Conservation (phyloP, 83 land plant species). For the Thuja plicata region DNA sequence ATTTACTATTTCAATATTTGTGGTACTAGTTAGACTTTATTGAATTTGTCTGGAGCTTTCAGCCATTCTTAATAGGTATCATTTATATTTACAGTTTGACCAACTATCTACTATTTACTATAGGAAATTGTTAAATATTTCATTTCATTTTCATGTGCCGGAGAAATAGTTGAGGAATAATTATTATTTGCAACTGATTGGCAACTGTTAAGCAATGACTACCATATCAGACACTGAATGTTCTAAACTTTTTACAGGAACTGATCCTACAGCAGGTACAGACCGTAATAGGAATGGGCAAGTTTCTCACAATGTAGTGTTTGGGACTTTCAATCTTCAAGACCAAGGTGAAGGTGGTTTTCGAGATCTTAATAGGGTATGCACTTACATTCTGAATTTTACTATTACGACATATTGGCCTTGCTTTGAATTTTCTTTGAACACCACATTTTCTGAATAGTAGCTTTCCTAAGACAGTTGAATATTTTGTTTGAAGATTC, state of each 20-base stretch:
- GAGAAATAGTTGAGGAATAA: neutral
- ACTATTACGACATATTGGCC: neutral
- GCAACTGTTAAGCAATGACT: neutral
- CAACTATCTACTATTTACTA: neutral
- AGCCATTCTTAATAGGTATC: neutral
- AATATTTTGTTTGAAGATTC: constrained; percentile 26
- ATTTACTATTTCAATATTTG: neutral
- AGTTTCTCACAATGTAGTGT: constrained; percentile 58
- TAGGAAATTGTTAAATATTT: neutral
- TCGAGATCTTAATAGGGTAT: constrained; percentile 55
- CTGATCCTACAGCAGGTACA: constrained; percentile 29
- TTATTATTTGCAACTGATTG: neutral
- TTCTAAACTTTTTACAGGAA: constrained; percentile 23
- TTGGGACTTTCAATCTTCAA: constrained; percentile 62
- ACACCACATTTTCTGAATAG: neutral
- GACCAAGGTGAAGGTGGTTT: constrained; percentile 51
- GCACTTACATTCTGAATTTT: neutral
- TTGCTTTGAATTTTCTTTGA: neutral
- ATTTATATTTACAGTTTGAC: neutral
- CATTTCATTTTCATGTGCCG: neutral
- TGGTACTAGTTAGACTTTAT: neutral
- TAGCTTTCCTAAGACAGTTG: neutral
- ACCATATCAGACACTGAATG: neutral
- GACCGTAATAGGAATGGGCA: constrained; percentile 54
- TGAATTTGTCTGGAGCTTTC: neutral